Base-by-base conservation (phyloP, 805 yeast genomes). In the Saccharomycopsis guyanensis region DNA sequence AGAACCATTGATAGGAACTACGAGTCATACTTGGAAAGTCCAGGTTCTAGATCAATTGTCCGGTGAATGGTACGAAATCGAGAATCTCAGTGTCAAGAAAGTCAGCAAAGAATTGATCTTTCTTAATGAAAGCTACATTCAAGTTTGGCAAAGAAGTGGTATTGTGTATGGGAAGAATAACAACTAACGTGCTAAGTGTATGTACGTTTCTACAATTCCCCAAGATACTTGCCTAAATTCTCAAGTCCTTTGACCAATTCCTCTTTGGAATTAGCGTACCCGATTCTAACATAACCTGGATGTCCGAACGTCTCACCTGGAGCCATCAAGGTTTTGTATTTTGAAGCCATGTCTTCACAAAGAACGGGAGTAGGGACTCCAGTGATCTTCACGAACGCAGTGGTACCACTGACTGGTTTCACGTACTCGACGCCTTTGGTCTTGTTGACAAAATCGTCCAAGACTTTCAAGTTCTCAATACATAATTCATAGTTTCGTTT, bases 91-190 rank as follows among this genome's bases (percentile, higher is more conserved):
- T 10, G 70, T 76, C 1, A 67, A 62, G 31, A 58, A 59, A 12
- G 69, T 73, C 19, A 79, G 78, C 33, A 66, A 66, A 43, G 87
- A 81, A 51, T 64, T 82, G 35, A 55, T 86, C 46, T 80, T 82
- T 56, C 59, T 84, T 25, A 69, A 71, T 34, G 85, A 82, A 54
- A 72, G 76, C 29, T 78, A 74, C 59, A 62, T 86, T 22, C 91
- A 84, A 59, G 64, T 85, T 8, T 83, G 93, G 89, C 71, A 74
- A 51, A 61, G 59, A 40, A 45, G 10, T 8, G 18, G 10, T 15
- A 15, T 33, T 15, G 20, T 33, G 10, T 33, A 33, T 15, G 19
- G 10, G 20, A 15, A 15, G 7, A 15, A 15, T 33, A 33, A 10
- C 10, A 7, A 18, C n/a, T n/a, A n/a, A n/a, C n/a, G n/a, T n/a